Base-by-base conservation (phyloP, 179 eudicot genomes). In the Camellia oleifera region DNA sequence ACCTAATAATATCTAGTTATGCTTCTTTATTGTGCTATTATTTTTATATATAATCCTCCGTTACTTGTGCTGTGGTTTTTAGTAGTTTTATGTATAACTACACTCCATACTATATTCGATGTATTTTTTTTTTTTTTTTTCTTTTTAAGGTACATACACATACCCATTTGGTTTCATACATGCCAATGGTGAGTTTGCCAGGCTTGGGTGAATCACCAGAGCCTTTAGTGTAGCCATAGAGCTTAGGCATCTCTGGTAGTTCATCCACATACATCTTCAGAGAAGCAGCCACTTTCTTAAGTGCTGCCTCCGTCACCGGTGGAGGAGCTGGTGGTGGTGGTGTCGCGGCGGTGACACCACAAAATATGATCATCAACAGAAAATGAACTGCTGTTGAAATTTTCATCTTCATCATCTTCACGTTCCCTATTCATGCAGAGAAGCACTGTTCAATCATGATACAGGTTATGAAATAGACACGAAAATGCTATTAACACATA, bases 111-210 rank as follows among this genome's bases (percentile, higher is more conserved):
- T 32, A 32, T 32, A 32, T 32, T 32, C 0, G 0, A 32, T 32
- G 40, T 32, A 32, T 32, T 32, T 32, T 32, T 32, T 32, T 32
- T 32, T 0, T 32, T 32, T 0, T 32, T 32, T 32, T 32, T 32
- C 2, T 32, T 32, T 32, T 32, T 32, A 32, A 32, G 40, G 40
- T 32, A 32, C 40, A 32, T 32, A 32, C 1, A 9, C 61, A 14
- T 67, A 78, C 80, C 80, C 80, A 78, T 63, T 78, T 66, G 46
- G 12, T 78, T 15, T 66, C 63, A 15, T 18, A 78, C 80, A 65
- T 78, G 80, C 80, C 80, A 18, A 78, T 78, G 45, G 73, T 67
- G 46, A 78, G 80, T 0, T 7, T 23, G 15, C n/a, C 80, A 50
- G 80, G 80, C 3, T 65, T 68, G 72, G 74, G 63, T 5, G 60